Conservation (phyloP, 768 basidiomycete genomes). For the Macrolepiota albuminosa region DNA sequence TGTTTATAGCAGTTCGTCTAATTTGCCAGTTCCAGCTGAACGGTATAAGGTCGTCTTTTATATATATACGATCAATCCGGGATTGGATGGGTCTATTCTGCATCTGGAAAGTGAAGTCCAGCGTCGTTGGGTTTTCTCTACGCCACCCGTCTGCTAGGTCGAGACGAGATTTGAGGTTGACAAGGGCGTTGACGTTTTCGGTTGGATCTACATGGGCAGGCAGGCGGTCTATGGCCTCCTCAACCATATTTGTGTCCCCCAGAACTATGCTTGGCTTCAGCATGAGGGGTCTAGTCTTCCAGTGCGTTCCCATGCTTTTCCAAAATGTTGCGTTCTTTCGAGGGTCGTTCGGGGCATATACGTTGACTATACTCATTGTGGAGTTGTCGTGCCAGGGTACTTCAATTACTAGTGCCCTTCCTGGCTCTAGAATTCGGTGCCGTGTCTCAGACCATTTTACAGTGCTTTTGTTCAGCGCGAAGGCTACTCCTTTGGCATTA, state of each 20-base stretch:
- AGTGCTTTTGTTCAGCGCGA: constrained; percentile 27
- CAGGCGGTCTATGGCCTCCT: constrained; percentile 31
- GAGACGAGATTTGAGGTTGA: background rate
- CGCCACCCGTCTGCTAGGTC: constrained; percentile 4
- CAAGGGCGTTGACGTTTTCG: no score
- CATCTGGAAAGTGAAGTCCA: background rate
- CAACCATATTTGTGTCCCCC: constrained; percentile 38
- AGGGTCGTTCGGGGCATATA: background rate
- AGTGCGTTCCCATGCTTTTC: background rate
- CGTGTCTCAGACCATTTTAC: constrained; percentile 12
- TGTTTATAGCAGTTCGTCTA: background rate
- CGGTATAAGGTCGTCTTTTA: background rate
- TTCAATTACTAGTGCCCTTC: constrained; percentile 5
- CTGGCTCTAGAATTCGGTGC: constrained; percentile 28
- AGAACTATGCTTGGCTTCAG: constrained; percentile 26
- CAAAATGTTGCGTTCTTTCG: background rate
- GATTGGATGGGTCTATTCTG: background rate
- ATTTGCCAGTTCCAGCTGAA: constrained; percentile 9
- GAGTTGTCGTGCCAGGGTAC: constrained; percentile 15
- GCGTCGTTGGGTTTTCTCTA: background rate
- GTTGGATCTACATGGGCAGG: constrained; percentile 15
- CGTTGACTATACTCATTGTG: background rate
- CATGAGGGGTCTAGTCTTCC: fast-evolving
- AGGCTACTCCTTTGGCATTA: constrained; percentile 26
- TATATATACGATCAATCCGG: constrained; percentile 10